Base-by-base conservation (phyloP, 305 asterid species). In the Rubia tinctorum region DNA sequence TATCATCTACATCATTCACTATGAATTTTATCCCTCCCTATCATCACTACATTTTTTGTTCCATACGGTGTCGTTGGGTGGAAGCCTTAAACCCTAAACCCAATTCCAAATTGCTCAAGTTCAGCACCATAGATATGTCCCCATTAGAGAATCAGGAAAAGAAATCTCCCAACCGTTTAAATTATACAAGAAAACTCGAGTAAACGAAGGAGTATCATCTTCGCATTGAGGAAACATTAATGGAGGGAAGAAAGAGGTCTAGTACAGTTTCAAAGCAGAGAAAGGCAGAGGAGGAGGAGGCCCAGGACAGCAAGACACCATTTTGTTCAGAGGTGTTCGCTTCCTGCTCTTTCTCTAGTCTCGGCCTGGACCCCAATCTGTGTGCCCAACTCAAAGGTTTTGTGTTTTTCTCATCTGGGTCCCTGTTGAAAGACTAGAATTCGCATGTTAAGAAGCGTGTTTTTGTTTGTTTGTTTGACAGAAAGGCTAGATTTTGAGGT, bases 331-430 rank as follows among this genome's bases (percentile, higher is more conserved):
- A 90, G 73, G 84, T 94, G 69, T 91, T 91, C 76, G 92, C 99
- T 69, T 88, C 97, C 18, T 89, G 97, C 73, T 81, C 96, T 44
- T 94, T 91, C 80, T 73, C 95, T 68, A 91, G 97, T 78, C 96
- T 91, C 45, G 97, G 97, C 71, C 95, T 94, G 75, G 93, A 90
- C 58, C 84, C 90, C 63, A 87, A 83, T 11, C 63, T 94, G 74
- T 91, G 97, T 78, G 97, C 87, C 69, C 90, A 91, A 82, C 97
- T 94, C 83, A 86, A 91, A 86, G 99, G 97, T 88, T 30, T 27
- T 37, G 60, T n/a, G 55, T 12, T 5, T 59, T 34, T 37, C 22
- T 68, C 56, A 10, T 27, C 49, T 60, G 62, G 37, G 40, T 69
- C 18, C 6, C 10, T 69, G 22, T 12, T 18, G 30, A 49, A 8